Percentiles rank a stretch among this genome's conserved stretches.
Conservation (phyloP, 495 filamentous ascomycete species). For the Lophium mytilinum region DNA sequence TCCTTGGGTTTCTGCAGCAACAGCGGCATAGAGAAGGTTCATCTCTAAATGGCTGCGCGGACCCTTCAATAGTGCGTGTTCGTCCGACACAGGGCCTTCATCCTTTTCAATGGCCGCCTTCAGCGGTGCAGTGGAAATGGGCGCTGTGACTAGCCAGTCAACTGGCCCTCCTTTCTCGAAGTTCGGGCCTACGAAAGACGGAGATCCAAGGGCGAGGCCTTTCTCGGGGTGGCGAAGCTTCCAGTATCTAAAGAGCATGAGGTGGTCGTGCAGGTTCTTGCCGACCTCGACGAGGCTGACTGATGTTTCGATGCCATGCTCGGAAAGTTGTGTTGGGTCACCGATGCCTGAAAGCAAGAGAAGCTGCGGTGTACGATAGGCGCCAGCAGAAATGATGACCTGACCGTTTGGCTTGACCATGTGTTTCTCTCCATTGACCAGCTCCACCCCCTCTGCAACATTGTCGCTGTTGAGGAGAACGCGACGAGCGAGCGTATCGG, state of each 20-base stretch:
- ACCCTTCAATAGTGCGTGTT: constrained; percentile 8
- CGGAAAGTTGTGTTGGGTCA: constrained; percentile 41
- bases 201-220: constrained; percentile 8
- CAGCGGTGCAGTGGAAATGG: background rate
- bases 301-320: constrained; percentile 44
- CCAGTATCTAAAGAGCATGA: constrained; percentile 19
- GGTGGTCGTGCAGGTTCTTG: constrained; percentile 52
- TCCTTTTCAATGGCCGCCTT: constrained; percentile 15
- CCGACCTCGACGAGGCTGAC: constrained; percentile 46
- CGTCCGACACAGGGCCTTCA: constrained; percentile 1
- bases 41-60: constrained; percentile 15
- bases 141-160: constrained; percentile 12
- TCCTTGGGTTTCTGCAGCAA: constrained; percentile 1
- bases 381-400: constrained; percentile 49
- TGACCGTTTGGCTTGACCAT: constrained; percentile 29
- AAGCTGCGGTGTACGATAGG: constrained; percentile 51
- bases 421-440: constrained; percentile 1
- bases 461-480: background rate
- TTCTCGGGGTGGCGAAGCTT: constrained; percentile 16
- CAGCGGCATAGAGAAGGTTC: constrained; percentile 7
- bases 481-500: constrained; percentile 1
- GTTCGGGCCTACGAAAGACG: constrained; percentile 4
- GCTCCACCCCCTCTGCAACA: constrained; percentile 7
- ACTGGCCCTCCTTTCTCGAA: constrained; percentile 17
- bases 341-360: constrained; percentile 60